Evolutionary conservation across 148 eudicot genomes (phyloP).

Genomic region (Arctostaphylos glauca): DNA sequence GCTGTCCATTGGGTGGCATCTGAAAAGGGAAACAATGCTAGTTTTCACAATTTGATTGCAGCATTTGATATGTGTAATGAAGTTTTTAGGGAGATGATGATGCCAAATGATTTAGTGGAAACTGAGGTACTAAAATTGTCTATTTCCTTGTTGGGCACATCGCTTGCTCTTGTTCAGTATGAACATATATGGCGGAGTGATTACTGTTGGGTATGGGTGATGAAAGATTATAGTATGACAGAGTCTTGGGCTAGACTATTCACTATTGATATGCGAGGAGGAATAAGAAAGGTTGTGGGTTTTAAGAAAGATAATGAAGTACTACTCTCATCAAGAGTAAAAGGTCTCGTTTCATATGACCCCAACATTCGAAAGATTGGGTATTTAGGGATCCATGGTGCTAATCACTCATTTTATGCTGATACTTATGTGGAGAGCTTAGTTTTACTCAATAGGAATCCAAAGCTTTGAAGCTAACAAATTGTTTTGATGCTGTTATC

Average conservation of each 20-base stretch:
- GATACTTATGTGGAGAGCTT: constrained; percentile 36
- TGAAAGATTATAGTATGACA: constrained; percentile 30
- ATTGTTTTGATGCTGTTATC: background rate
- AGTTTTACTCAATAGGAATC: constrained; percentile 10
- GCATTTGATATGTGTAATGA: constrained; percentile 33
- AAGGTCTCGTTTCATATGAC: constrained; percentile 28
- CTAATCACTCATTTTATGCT: constrained; percentile 26
- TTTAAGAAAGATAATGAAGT: constrained; percentile 11
- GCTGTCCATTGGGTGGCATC: constrained; percentile 29
- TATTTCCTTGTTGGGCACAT: constrained; percentile 9
- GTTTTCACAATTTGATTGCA: constrained; percentile 12
- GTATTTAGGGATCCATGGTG: constrained; percentile 22
- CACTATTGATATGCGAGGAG: constrained; percentile 10
- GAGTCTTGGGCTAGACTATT: constrained; percentile 31
- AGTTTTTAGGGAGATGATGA: constrained; percentile 23
- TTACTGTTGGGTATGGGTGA: constrained; percentile 30
- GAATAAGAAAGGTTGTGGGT: constrained; percentile 8
- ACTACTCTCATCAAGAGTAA: background rate
- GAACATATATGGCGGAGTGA: constrained; percentile 22
- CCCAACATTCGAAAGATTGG: constrained; percentile 17
- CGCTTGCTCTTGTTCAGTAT: background rate
- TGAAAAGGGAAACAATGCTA: background rate
- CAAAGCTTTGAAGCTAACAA: background rate
- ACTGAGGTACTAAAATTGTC: constrained; percentile 7
- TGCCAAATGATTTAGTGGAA: constrained; percentile 15